Conservation (phyloP, 1,284 basidiomycete genomes). For the Leccinum fallax region DNA sequence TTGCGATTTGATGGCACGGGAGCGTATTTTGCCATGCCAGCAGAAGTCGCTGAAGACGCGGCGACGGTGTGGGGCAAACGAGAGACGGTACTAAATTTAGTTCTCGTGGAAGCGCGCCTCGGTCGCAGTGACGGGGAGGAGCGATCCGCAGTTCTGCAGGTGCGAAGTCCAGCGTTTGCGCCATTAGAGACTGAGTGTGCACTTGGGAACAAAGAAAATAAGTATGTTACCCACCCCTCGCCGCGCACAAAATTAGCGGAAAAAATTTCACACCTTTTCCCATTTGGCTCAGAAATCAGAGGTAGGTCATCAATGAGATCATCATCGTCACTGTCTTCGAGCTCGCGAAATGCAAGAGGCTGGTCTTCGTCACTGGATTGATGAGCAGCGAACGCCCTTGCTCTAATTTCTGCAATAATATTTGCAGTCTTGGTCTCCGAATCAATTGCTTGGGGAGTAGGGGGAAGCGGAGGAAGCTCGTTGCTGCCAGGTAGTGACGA, state of each 20-base stretch:
- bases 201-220: slow-evolving; percentile 31
- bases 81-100: slow-evolving; percentile 13
- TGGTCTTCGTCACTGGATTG: slow-evolving; percentile 46
- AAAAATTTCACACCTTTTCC: slow-evolving; percentile 20
- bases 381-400: slow-evolving; percentile 47
- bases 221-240: slow-evolving; percentile 6
- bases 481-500: slow-evolving; percentile 42
- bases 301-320: slow-evolving; percentile 35
- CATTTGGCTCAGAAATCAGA: slow-evolving; percentile 16
- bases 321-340: slow-evolving; percentile 54
- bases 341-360: slow-evolving; percentile 43
- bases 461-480: slow-evolving; percentile 29
- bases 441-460: slow-evolving; percentile 48
- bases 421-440: slow-evolving; percentile 51
- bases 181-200: slow-evolving; percentile 15
- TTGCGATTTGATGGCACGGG: slow-evolving; percentile 17
- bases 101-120: slow-evolving; percentile 17
- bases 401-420: slow-evolving; percentile 65
- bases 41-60: slow-evolving; percentile 5
- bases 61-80: slow-evolving; percentile 15
- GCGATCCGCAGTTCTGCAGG: neutral
- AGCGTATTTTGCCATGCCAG: neutral
- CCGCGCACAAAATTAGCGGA: neutral
- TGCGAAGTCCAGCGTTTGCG: neutral
- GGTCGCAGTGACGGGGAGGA: slow-evolving; percentile 7